Conservation (phyloP, 1,139 yeast genomes). For the Diutina scorzettiae region DNA sequence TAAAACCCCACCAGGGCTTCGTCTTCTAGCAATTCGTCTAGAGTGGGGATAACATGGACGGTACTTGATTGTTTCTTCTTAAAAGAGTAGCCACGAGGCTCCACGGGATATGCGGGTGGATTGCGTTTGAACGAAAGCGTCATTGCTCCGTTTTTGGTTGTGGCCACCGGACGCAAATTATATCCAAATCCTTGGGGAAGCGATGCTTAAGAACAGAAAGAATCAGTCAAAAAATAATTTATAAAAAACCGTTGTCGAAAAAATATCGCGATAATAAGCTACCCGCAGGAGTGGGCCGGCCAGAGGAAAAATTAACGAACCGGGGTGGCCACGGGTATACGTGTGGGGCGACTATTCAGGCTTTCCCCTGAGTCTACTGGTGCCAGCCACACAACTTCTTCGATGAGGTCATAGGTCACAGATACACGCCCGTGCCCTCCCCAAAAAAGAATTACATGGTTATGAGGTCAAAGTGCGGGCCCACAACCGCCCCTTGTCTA, state of each 20-base stretch:
- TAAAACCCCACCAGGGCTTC: slow-evolving; percentile 4
- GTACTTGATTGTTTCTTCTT: neutral
- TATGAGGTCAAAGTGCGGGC: too few relatives aligned
- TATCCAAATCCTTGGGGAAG: neutral
- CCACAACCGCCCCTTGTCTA: too few relatives aligned
- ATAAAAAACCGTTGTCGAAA: slow-evolving; percentile 2
- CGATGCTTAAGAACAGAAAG: neutral
- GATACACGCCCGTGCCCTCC: neutral
- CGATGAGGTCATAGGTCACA: neutral
- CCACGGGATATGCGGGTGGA: neutral
- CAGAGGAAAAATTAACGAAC: too few relatives aligned
- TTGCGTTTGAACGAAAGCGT: slow-evolving; percentile 5
- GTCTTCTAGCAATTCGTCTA: slow-evolving; percentile 2
- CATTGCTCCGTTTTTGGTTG: neutral
- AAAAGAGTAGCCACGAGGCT: neutral
- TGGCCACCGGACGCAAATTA: neutral
- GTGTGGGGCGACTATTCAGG: too few relatives aligned
- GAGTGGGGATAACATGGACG: slow-evolving; percentile 2
- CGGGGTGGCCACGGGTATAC: too few relatives aligned
- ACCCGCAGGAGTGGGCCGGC: too few relatives aligned
- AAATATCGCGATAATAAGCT: too few relatives aligned
- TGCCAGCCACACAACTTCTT: too few relatives aligned
- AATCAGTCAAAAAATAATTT: neutral
- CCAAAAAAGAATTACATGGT: too few relatives aligned
- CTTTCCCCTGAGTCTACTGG: too few relatives aligned